Percentiles rank a stretch among this genome's conserved stretches.
Evolutionary conservation across 768 basidiomycete genomes (phyloP).

Genomic region (Calocera viscosa): DNA sequence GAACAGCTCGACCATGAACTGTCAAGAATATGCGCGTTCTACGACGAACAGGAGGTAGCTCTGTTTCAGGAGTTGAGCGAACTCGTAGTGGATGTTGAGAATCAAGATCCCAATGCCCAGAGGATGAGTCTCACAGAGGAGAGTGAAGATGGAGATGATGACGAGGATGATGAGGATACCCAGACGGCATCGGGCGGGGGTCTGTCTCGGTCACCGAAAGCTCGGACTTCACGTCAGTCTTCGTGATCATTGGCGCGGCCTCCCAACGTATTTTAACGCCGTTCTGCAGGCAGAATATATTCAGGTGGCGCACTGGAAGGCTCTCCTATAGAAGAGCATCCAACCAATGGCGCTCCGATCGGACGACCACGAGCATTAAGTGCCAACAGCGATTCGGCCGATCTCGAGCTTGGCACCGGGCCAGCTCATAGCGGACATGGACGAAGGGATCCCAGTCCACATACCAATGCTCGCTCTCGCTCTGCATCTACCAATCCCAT

Average conservation of each 20-base stretch:
- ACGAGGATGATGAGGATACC: constrained; percentile 48
- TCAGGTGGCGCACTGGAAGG: neutral
- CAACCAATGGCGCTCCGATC: neutral
- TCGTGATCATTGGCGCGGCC: neutral
- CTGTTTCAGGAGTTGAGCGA: constrained; percentile 47
- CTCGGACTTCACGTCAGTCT: neutral
- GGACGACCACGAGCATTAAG: neutral
- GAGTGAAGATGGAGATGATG: constrained; percentile 39
- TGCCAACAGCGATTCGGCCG: constrained; percentile 29
- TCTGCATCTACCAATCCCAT: constrained; percentile 22
- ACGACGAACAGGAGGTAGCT: constrained; percentile 62
- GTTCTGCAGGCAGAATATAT: neutral
- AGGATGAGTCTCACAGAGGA: constrained; percentile 29
- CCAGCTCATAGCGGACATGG: constrained; percentile 15
- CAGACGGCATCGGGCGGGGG: constrained; percentile 24
- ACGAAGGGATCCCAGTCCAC: neutral
- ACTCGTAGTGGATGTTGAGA: constrained; percentile 43
- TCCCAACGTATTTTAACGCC: constrained; percentile 27
- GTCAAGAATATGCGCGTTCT: constrained; percentile 67
- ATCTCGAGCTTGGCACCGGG: constrained; percentile 32
- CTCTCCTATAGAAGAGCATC: neutral
- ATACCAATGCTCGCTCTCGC: constrained; percentile 17
- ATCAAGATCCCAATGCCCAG: constrained; percentile 50
- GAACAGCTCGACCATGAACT: constrained; percentile 73
- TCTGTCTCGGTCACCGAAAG: constrained; percentile 4